Conservation (phyloP, 2,329 filamentous ascomycete species). For the Stachybotrys elegans region DNA sequence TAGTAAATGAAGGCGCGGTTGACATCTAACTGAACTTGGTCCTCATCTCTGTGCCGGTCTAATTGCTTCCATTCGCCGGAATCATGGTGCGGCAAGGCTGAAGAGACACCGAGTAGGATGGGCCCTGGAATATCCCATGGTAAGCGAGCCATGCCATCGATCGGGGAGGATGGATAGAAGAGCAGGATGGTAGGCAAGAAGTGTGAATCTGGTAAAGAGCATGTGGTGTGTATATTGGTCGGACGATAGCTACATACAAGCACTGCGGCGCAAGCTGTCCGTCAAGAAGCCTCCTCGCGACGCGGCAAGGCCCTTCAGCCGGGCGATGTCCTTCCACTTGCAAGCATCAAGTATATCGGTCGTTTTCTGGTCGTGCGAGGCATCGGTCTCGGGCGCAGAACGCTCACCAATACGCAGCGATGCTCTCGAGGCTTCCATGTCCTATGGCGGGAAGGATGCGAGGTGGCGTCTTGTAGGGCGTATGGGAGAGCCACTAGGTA, state of each 20-base stretch:
- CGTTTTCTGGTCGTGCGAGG: constrained; percentile 27
- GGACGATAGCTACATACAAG: constrained; percentile 78
- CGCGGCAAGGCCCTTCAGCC: constrained; percentile 53
- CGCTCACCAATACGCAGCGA: too few species aligned
- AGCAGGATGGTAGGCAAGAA: constrained; percentile 4
- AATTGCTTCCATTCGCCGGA: constrained; percentile 53
- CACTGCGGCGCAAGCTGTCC: constrained; percentile 63
- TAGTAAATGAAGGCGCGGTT: constrained; percentile 98
- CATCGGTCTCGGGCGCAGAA: too few species aligned
- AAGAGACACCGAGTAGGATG: constrained; percentile 47
- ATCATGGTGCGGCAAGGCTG: too few species aligned
- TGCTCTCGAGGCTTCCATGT: too few species aligned
- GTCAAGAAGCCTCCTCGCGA: constrained; percentile 62
- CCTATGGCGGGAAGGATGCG: too few species aligned
- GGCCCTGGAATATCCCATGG: constrained; percentile 48
- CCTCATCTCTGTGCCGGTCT: constrained; percentile 77
- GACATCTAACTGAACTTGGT: constrained; percentile 88
- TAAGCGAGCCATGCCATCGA: too few species aligned
- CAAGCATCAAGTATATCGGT: constrained; percentile 51
- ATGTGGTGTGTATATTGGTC: too few species aligned
- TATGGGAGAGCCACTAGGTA: too few species aligned
- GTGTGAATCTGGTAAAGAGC: too few species aligned
- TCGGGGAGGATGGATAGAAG: too few species aligned
- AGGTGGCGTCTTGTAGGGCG: too few species aligned
- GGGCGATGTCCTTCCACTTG: constrained; percentile 47